Evolutionary conservation across 495 filamentous ascomycete genomes (phyloP).

Genomic region (Penicillium parvum): DNA sequence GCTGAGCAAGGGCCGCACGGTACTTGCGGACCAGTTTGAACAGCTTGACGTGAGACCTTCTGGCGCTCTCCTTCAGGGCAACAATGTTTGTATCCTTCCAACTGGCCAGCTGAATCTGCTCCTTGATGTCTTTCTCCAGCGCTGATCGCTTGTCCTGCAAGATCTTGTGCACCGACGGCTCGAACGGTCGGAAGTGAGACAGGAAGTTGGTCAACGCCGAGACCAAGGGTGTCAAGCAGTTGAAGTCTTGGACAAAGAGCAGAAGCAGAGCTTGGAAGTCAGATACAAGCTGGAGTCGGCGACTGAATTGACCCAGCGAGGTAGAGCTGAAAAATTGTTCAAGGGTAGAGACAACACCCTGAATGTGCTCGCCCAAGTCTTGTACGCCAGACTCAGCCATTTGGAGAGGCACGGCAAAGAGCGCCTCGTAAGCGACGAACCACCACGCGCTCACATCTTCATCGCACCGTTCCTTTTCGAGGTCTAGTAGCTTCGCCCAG

Average conservation of each 20-base stretch:
- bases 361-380: slow-evolving; percentile 58
- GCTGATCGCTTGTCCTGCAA: slow-evolving; percentile 58
- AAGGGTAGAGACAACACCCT: slow-evolving; percentile 64
- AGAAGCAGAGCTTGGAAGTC: slow-evolving; percentile 55
- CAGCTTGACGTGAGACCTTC: slow-evolving; percentile 84
- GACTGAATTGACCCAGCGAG: slow-evolving; percentile 71
- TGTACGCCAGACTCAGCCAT: slow-evolving; percentile 49
- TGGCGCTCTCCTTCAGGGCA: slow-evolving; percentile 79
- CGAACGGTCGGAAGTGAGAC: slow-evolving; percentile 63
- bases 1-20: slow-evolving; percentile 65
- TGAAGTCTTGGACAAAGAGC: slow-evolving; percentile 51
- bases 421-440: slow-evolving; percentile 89
- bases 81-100: slow-evolving; percentile 97
- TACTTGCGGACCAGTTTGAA: slow-evolving; percentile 91
- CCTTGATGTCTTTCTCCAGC: slow-evolving; percentile 81
- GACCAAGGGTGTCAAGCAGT: slow-evolving; percentile 44
- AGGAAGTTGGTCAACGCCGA: slow-evolving; percentile 75
- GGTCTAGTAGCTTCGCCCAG: slow-evolving; percentile 86
- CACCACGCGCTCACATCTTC: slow-evolving; percentile 86
- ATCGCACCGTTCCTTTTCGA: slow-evolving; percentile 69
- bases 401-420: slow-evolving; percentile 69
- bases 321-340: slow-evolving; percentile 70
- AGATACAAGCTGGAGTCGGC: slow-evolving; percentile 66
- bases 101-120: slow-evolving; percentile 80
- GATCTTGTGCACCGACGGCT: slow-evolving; percentile 54